phyloP scores from a whole-genome alignment of 495 filamentous ascomycete species.

The Hyaloscypha variabilis region DNA sequence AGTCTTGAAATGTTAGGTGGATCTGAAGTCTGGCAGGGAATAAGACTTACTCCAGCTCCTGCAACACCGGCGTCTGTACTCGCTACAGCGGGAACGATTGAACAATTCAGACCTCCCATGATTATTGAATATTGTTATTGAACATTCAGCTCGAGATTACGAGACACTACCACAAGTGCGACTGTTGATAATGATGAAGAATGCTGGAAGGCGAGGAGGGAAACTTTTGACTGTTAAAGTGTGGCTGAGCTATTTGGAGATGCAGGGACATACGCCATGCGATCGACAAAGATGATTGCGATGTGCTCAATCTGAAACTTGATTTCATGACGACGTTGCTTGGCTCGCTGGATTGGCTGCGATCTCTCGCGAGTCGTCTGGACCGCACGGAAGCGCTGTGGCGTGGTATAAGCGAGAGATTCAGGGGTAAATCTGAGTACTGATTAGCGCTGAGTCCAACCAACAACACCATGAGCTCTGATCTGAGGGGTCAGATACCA shows the following conservation, averaged over 20 bases:
- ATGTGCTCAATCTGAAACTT: background rate
- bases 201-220: background rate
- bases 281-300: background rate
- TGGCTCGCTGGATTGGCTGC: background rate
- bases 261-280: background rate
- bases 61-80: conserved; percentile 59
- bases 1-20: conserved; percentile 39
- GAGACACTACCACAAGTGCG: no score
- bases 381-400: background rate
- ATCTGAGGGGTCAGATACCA: no score
- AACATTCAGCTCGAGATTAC: background rate
- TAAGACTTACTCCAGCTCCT: conserved; percentile 53
- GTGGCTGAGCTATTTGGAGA: background rate
- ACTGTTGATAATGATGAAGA: background rate
- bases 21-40: background rate
- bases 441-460: background rate
- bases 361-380: background rate
- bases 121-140: background rate
- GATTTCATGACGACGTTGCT: background rate
- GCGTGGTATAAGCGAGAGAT: background rate
- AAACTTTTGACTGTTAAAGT: background rate
- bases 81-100: conserved; percentile 41
- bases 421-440: background rate
- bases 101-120: conserved; percentile 42
- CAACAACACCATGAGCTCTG: background rate